Evolutionary conservation across 352 stramenopile species (phyloP), one percentile per base, ranked within the genome.

Genomic region (Bremia lactucae): DNA sequence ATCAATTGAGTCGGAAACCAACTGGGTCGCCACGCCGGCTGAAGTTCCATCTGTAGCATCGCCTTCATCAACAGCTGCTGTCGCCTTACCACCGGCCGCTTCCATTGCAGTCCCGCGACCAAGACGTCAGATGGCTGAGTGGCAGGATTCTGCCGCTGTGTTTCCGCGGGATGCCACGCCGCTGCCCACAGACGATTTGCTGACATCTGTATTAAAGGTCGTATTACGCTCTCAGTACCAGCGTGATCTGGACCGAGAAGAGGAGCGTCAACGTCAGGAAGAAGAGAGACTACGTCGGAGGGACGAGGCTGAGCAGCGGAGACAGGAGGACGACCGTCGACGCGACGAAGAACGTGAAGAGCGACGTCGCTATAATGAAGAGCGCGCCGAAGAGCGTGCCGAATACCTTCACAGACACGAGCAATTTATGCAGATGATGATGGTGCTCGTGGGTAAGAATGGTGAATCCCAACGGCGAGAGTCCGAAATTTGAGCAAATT

Each of bases 351-450:
- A 68, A 28, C 58, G 58, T 4, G 58, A 68, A 44, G 49, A 57
- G 18, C 39, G 47, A 16, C 56, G 56, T 22, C 56, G 52, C 19
- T 48, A 46, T 36, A 49, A 33, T 48, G 56, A 62, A 55, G 56
- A 59, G 44, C 56, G 52, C 19, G 42, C 42, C 4, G 56, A 65
- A 46, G 51, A 64, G 31, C 58, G 53, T 11, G 58, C 52, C 2
- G 58, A 68, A 34, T 61, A 54, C 39, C 54, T 45, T n/a, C 58
- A 55, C 25, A 46, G 53, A 38, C 53, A 68, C 36, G 58, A 68
- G 33, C 53, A 68, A 46, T 55, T 68, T 25, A 68, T 68, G 58
- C 53, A 68, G 31, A 61, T 64, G 58, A 64, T 68, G 58, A 57
- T 59, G 49, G 6, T 64, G 38, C 49, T 68, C 2, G 45, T 54